A percentile compares a stretch with the other conserved stretches of the same genome.
These are phyloP conservation scores for Nemania serpens DNA, from an alignment of 2,329 filamentous ascomycete species.

Conservation along the genomic window DNA sequence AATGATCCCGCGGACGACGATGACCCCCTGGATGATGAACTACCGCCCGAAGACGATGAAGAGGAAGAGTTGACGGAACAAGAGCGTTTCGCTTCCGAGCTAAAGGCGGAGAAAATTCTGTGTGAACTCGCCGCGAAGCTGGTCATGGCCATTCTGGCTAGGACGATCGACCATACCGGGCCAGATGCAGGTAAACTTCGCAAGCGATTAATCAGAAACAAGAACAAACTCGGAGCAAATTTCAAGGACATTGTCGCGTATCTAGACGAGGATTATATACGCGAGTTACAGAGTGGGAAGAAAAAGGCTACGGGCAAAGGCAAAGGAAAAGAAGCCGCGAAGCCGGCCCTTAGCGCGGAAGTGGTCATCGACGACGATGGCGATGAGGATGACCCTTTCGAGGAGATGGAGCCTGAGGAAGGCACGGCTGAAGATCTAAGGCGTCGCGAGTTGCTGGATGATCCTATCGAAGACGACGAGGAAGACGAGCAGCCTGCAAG, in stretches of 20 bases:
- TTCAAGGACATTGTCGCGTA: constrained; percentile 84
- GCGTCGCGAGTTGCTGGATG: constrained; percentile 58
- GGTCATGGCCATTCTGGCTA: constrained; percentile 77
- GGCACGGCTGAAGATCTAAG: constrained; percentile 63
- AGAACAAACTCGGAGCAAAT: constrained; percentile 77
- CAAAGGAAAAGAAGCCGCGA: constrained; percentile 49
- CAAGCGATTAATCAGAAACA: constrained; percentile 77
- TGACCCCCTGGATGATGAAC: constrained; percentile 68
- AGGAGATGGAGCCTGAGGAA: constrained; percentile 59
- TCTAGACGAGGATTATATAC: constrained; percentile 71
- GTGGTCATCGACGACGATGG: constrained; percentile 52
- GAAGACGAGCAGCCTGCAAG: constrained; percentile 43
- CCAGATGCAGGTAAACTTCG: constrained; percentile 66
- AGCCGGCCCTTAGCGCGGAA: constrained; percentile 50
- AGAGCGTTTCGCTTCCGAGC: constrained; percentile 65
- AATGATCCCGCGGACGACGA: constrained; percentile 73
- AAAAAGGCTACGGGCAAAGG: constrained; percentile 49
- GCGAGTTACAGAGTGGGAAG: constrained; percentile 48
- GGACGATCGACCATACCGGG: constrained; percentile 70
- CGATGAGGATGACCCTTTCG: constrained; percentile 50
- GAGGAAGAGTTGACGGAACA: constrained; percentile 59
- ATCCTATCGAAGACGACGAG: constrained; percentile 50
- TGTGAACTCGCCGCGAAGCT: constrained; percentile 87
- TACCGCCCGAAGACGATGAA: constrained; percentile 64
- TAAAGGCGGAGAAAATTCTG: constrained; percentile 82